Evolutionary conservation across 202 grass and related monocot species (phyloP).

Genomic region (Thinopyrum obtusiflorum): DNA sequence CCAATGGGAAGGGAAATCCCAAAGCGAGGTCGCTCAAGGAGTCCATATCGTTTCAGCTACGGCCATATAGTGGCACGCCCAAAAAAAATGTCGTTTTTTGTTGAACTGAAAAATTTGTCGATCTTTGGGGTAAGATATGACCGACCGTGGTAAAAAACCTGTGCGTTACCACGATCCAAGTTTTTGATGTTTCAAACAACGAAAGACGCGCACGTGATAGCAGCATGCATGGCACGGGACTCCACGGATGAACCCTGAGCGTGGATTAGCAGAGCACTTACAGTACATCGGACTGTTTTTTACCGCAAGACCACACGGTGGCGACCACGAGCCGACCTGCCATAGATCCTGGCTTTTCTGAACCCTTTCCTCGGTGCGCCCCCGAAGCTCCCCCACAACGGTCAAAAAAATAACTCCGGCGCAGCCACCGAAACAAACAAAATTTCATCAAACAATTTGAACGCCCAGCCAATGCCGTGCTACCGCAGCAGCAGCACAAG

Average conservation of each 20-base stretch:
- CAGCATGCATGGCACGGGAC: background rate
- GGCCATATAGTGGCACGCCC: too few species aligned
- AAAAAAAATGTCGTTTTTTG: too few species aligned
- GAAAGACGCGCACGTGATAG: background rate
- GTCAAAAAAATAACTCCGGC: background rate
- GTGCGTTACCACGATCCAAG: background rate
- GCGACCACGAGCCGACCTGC: background rate
- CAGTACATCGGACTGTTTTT: background rate
- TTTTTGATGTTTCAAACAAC: background rate
- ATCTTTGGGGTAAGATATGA: too few species aligned
- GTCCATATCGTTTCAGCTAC: too few species aligned
- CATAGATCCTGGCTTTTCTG: background rate
- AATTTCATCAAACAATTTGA: constrained; percentile 11
- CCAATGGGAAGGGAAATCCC: too few species aligned
- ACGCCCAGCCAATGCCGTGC: background rate
- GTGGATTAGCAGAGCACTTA: background rate
- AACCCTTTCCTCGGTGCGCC: background rate
- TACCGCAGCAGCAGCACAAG: background rate
- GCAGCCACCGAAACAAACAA: background rate
- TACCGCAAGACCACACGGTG: background rate
- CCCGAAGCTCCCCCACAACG: background rate
- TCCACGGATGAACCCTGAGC: too few species aligned
- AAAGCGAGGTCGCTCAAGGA: too few species aligned
- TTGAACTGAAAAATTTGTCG: too few species aligned
- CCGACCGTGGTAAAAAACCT: too few species aligned